These are phyloP conservation scores for Toxicodendron radicans DNA, from an alignment of 345 rosid species.

Conservation along the genomic window DNA sequence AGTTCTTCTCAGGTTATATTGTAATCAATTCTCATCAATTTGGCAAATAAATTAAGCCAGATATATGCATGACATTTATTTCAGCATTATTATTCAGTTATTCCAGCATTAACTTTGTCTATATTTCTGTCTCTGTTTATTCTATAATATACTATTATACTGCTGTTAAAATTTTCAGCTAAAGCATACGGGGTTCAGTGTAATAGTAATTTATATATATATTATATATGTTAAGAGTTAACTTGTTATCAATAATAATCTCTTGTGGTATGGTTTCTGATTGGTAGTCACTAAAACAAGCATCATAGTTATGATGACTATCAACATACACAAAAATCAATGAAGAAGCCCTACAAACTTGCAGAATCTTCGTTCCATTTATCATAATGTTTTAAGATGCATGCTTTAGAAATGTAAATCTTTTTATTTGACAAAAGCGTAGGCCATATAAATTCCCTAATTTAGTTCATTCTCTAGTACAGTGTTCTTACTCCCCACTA, in stretches of 20 bases:
- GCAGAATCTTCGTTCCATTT: slow-evolving; percentile 10
- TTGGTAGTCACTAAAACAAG: neutral
- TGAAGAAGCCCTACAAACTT: neutral
- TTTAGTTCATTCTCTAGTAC: slow-evolving; percentile 29
- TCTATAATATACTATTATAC: neutral
- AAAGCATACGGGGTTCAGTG: neutral
- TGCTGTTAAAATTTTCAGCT: neutral
- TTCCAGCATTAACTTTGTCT: neutral
- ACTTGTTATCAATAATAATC: neutral
- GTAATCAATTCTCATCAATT: neutral
- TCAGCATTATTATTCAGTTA: neutral
- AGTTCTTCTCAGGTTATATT: neutral
- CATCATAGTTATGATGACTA: neutral
- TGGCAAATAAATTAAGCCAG: neutral
- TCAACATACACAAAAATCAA: neutral
- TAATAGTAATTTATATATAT: too few relatives aligned
- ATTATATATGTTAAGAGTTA: neutral
- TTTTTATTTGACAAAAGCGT: neutral
- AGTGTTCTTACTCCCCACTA: slow-evolving; percentile 91
- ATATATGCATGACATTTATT: neutral
- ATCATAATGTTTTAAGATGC: neutral
- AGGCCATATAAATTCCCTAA: slow-evolving; percentile 17
- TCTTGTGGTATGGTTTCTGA: neutral
- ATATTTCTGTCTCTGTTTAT: neutral
- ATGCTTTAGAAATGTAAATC: neutral